These are phyloP conservation scores for Taphrina populina DNA, from an alignment of 1,139 yeast species.

Conservation along the genomic window DNA sequence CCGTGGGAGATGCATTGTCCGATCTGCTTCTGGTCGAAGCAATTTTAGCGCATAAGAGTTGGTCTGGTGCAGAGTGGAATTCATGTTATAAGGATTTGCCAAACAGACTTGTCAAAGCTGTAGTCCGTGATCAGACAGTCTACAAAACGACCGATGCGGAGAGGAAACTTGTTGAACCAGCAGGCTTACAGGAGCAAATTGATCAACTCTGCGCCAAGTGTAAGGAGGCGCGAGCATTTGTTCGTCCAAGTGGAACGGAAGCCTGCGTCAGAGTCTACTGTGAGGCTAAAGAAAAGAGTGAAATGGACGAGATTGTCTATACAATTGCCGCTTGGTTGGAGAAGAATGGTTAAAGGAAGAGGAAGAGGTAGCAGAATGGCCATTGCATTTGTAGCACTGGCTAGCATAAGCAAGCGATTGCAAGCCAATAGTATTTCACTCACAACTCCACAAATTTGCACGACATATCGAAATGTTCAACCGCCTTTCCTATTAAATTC, in stretches of 20 bases:
- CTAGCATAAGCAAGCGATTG: too few relatives aligned
- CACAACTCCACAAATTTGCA: too few relatives aligned
- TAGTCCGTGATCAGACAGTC: slow-evolving; percentile 74
- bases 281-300: slow-evolving; percentile 64
- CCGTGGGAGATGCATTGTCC: slow-evolving; percentile 95
- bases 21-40: slow-evolving; percentile 77
- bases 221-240: slow-evolving; percentile 76
- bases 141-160: slow-evolving; percentile 87
- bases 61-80: slow-evolving; percentile 73
- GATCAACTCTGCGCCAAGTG: slow-evolving; percentile 63
- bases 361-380: too few relatives aligned
- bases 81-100: slow-evolving; percentile 78
- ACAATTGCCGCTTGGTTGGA: slow-evolving; percentile 47
- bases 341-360: slow-evolving; percentile 11
- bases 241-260: slow-evolving; percentile 97
- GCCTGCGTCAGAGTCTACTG: slow-evolving; percentile 90
- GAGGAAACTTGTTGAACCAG: slow-evolving; percentile 71
- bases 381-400: too few relatives aligned
- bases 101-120: slow-evolving; percentile 73
- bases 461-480: too few relatives aligned
- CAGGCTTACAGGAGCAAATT: slow-evolving; percentile 70
- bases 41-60: slow-evolving; percentile 58
- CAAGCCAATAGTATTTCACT: too few relatives aligned
- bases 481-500: too few relatives aligned
- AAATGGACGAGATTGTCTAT: slow-evolving; percentile 57